These are phyloP conservation scores for Botrytis pseudocinerea DNA, from an alignment of 2,329 filamentous ascomycete species.

Conservation along the genomic window DNA sequence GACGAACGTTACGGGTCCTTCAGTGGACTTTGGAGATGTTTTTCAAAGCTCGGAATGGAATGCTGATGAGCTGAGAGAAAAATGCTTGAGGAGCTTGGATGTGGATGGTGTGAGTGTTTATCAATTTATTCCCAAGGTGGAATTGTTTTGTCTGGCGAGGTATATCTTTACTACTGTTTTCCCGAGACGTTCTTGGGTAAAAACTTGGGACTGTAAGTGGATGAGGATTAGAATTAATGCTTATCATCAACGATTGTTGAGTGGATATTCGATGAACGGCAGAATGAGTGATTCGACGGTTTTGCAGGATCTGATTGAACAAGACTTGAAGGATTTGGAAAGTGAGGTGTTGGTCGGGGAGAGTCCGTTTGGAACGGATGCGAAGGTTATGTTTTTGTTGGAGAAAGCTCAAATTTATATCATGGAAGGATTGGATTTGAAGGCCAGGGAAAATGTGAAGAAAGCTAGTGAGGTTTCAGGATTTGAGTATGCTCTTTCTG, in stretches of 20 bases:
- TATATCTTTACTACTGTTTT: slow-evolving; percentile 47
- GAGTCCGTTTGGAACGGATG: slow-evolving; percentile 46
- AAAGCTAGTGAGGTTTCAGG: slow-evolving; percentile 65
- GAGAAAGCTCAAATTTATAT: slow-evolving; percentile 84
- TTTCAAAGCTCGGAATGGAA: slow-evolving; percentile 36
- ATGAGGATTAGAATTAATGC: slow-evolving; percentile 67
- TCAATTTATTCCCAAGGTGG: slow-evolving; percentile 76
- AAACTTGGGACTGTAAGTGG: slow-evolving; percentile 46
- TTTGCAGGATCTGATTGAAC: slow-evolving; percentile 61
- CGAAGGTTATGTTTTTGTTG: slow-evolving; percentile 70
- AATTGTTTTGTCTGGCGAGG: slow-evolving; percentile 76
- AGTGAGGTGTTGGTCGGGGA: slow-evolving; percentile 45
- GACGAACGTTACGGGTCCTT: slow-evolving; percentile 83
- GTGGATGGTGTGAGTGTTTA: slow-evolving; percentile 88
- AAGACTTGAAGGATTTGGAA: slow-evolving; percentile 54
- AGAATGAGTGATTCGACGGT: slow-evolving; percentile 56
- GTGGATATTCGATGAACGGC: slow-evolving; percentile 33
- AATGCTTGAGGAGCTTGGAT: slow-evolving; percentile 68
- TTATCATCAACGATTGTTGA: slow-evolving; percentile 66
- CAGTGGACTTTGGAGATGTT: slow-evolving; percentile 56
- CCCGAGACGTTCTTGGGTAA: slow-evolving; percentile 32
- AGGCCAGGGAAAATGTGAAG: slow-evolving; percentile 70
- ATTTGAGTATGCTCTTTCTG: slow-evolving; percentile 81
- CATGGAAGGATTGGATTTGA: slow-evolving; percentile 76
- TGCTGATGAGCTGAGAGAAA: slow-evolving; percentile 43